Conservation (phyloP, 2,329 filamentous ascomycete genomes). For the Colletotrichum lupini region DNA sequence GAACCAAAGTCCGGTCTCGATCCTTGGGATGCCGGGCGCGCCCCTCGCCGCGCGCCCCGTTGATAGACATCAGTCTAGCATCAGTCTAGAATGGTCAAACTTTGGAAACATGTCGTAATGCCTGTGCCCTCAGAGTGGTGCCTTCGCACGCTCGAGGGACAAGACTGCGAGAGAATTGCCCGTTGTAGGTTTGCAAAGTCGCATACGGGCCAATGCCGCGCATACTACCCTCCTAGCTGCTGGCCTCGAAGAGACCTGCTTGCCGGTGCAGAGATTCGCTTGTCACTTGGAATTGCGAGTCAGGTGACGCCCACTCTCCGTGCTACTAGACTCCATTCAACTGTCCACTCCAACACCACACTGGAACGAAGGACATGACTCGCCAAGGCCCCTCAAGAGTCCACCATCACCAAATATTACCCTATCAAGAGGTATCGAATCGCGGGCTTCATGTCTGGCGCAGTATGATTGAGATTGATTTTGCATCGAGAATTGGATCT, state of each 20-base stretch:
- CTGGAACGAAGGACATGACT: not conserved
- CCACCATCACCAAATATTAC: not conserved
- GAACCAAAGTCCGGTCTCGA: not conserved
- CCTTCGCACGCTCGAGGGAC: too few relatives aligned
- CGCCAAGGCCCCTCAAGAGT: not conserved
- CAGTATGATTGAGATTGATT: slow-evolving; percentile 11
- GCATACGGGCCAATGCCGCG: too few relatives aligned
- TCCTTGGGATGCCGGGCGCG: not conserved
- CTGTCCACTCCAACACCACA: not conserved
- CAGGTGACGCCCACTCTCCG: slow-evolving; percentile 8
- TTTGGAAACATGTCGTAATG: not conserved
- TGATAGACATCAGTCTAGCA: slow-evolving; percentile 4
- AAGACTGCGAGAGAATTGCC: too few relatives aligned
- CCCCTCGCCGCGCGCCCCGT: not conserved
- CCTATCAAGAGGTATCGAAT: slow-evolving; percentile 6
- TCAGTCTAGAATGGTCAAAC: not conserved
- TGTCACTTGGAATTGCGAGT: not conserved
- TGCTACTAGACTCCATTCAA: not conserved
- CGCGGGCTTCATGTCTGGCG: not conserved
- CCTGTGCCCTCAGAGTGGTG: not conserved
- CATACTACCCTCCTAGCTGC: too few relatives aligned
- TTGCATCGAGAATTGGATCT: not conserved
- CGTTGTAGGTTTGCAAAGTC: too few relatives aligned
- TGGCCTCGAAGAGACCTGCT: too few relatives aligned
- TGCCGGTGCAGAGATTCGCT: not conserved